phyloP scores from a whole-genome alignment of 2,329 filamentous ascomycete genomes.

The Drechslerella dactyloides region DNA sequence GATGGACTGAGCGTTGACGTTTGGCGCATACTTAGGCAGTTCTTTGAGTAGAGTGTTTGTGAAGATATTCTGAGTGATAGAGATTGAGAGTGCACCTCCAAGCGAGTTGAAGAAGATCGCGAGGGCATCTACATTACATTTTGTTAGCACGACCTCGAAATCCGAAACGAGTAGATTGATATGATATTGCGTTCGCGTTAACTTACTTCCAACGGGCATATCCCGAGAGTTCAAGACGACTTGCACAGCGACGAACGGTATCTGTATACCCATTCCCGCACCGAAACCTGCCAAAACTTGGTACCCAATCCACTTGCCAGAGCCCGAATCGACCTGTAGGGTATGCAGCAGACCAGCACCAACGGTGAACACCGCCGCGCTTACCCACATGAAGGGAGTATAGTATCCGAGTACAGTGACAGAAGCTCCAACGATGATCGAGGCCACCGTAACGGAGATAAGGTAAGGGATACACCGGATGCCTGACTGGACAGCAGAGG shows the following conservation, averaged over 20 bases:
- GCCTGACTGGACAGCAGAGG: conserved; percentile 60
- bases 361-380: conserved; percentile 57
- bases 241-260: conserved; percentile 55
- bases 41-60: conserved; percentile 67
- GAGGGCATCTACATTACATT: conserved; percentile 55
- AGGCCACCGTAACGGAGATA: conserved; percentile 58
- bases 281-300: conserved; percentile 55
- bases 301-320: conserved; percentile 57
- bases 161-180: too few species aligned
- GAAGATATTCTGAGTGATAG: conserved; percentile 71
- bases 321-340: conserved; percentile 56
- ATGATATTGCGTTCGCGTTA: conserved; percentile 48
- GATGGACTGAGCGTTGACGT: conserved; percentile 57
- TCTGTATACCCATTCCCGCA: conserved; percentile 56
- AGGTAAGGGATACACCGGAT: conserved; percentile 61
- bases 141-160: conserved; percentile 51
- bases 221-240: conserved; percentile 55
- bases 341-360: conserved; percentile 60
- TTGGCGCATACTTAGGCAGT: conserved; percentile 60
- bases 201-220: conserved; percentile 55
- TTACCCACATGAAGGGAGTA: conserved; percentile 58
- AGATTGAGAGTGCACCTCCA: conserved; percentile 70
- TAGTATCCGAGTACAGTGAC: conserved; percentile 60
- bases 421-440: conserved; percentile 59
- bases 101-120: conserved; percentile 69